Evolutionary conservation across 139 green algal genomes (phyloP), one percentile per base, ranked within the genome.

Genomic region (Closterium sp.): DNA sequence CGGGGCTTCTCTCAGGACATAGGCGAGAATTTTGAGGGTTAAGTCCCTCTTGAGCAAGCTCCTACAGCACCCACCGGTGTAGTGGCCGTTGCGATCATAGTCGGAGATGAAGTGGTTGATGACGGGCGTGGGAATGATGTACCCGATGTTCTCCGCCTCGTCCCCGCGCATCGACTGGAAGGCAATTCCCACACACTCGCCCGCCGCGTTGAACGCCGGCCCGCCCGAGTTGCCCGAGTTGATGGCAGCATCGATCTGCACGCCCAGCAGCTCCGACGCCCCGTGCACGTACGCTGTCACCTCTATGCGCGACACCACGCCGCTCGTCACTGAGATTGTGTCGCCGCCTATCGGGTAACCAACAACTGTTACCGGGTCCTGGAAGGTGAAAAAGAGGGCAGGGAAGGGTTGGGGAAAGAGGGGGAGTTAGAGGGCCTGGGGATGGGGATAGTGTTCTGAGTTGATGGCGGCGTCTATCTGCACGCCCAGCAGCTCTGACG

Each of bases 31-130:
- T n/a, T n/a, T n/a, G n/a, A n/a, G n/a, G n/a, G n/a, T n/a, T n/a
- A n/a, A n/a, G n/a, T n/a, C 88, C 24, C 24, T 28, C 11, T 85
- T 4, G 32, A 38, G 32, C 32, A 4, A 38, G 32, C 32, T 7
- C 32, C 2, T 38, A 38, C 32, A 4, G 2, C 34, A 42, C 34
- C 34, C 1, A 42, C 34, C 34, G 1, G 34, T 42, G 34, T 42
- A 99, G 30, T 91, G 90, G 24, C 88, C 89, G 29, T 94, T 96
- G 62, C 38, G 86, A 38, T 96, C 95, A 93, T 96, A 99, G 95
- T 99, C 98, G 1, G 89, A 90, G 21, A 99, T 95, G 94, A 99
- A 99, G 95, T 99, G 98, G 32, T 96, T 85, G 28, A 99, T 97
- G 4, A 99, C 97, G 31, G 96, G 96, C 34, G 96, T 97, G 32